phyloP scores from a whole-genome alignment of 169 alveolate species.

The Cardiosporidium cionae region DNA sequence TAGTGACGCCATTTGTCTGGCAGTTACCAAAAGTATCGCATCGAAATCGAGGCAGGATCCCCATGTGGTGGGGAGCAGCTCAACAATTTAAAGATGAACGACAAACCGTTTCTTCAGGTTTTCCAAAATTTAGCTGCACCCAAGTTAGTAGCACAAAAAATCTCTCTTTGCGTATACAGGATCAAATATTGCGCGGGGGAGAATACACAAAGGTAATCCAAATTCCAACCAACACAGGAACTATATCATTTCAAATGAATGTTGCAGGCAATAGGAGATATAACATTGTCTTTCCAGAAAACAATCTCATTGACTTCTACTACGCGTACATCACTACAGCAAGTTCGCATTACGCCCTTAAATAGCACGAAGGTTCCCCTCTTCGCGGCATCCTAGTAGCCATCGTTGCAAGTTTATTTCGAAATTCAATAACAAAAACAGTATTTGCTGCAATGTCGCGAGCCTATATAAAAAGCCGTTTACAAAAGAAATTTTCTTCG shows the following conservation, averaged over 20 bases:
- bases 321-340: not conserved
- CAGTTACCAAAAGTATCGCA: not conserved
- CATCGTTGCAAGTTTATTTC: too few relatives aligned
- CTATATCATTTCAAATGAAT: too few relatives aligned
- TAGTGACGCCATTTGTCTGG: not conserved
- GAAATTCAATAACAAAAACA: too few relatives aligned
- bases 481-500: too few relatives aligned
- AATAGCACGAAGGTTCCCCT: too few relatives aligned
- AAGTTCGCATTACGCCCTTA: too few relatives aligned
- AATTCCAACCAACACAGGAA: too few relatives aligned
- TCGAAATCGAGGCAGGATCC: constrained; percentile 10
- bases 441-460: too few relatives aligned
- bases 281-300: not conserved
- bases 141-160: too few relatives aligned
- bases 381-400: too few relatives aligned
- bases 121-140: not conserved
- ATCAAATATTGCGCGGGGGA: constrained; percentile 6
- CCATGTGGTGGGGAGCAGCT: not conserved
- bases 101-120: not conserved
- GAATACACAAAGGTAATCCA: constrained; percentile 12
- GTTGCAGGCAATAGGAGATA: not conserved
- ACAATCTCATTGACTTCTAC: not conserved
- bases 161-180: too few relatives aligned
- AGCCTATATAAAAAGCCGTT: too few relatives aligned
- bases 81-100: not conserved